Evolutionary conservation across 129 eudicot species (phyloP).

Genomic region (Escallonia rubra): DNA sequence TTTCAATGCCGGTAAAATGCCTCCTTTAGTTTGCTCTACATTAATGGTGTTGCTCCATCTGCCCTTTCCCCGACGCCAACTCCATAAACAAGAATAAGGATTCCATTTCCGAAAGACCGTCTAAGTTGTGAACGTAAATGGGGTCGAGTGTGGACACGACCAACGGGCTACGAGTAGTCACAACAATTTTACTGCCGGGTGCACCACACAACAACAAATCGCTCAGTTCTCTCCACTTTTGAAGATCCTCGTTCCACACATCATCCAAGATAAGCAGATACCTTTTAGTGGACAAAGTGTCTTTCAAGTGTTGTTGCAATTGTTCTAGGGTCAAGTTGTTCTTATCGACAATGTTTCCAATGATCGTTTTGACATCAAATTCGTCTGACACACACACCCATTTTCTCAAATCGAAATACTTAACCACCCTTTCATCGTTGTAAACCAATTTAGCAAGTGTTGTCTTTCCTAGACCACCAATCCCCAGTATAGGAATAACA

Average conservation of each 20-base stretch:
- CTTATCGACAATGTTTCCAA: too few species aligned
- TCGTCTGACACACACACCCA: slow-evolving; percentile 17
- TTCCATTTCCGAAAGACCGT: too few species aligned
- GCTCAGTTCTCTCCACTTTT: not conserved
- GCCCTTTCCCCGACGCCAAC: too few species aligned
- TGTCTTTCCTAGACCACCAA: slow-evolving; percentile 22
- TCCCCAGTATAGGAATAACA: slow-evolving; percentile 15
- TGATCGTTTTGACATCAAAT: not conserved
- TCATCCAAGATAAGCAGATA: not conserved
- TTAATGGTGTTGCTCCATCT: too few species aligned
- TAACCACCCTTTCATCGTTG: not conserved
- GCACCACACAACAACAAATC: not conserved
- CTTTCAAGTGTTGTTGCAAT: too few species aligned
- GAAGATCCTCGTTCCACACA: not conserved
- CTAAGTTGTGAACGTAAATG: too few species aligned
- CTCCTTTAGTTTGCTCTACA: too few species aligned
- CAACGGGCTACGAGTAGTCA: not conserved
- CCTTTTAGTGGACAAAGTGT: too few species aligned
- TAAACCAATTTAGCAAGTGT: slow-evolving; percentile 13
- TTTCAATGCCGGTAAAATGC: too few species aligned
- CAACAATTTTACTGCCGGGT: not conserved
- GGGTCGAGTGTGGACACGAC: too few species aligned
- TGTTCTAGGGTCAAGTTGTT: too few species aligned
- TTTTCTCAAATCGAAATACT: not conserved
- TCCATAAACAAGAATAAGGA: too few species aligned